A percentile compares a stretch with the other conserved stretches of the same genome.
These are phyloP conservation scores for Cicer bijugum DNA, from an alignment of 306 rosid genomes.

Conservation along the genomic window DNA sequence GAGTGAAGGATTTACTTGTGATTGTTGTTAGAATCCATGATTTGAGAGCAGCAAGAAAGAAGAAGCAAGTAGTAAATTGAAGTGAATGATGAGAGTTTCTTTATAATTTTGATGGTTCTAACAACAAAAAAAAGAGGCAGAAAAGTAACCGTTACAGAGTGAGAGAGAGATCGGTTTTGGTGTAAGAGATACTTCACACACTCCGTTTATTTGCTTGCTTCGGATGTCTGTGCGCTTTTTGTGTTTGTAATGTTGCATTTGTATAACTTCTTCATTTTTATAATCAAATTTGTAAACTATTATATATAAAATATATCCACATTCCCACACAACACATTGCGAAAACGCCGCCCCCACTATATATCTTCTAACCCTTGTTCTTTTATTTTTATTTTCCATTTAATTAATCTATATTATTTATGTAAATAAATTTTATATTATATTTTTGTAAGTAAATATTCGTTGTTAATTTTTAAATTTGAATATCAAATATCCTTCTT, in stretches of 20 bases:
- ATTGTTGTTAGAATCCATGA: conserved; percentile 66
- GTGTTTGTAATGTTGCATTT: too few species aligned
- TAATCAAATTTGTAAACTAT: too few species aligned
- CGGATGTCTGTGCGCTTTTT: too few species aligned
- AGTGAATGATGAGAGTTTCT: conserved; percentile 35
- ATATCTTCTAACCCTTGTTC: neutral
- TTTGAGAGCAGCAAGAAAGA: conserved; percentile 26
- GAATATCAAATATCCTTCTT: too few species aligned
- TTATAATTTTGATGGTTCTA: neutral
- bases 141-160: conserved; percentile 62
- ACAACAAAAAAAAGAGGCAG: conserved; percentile 6
- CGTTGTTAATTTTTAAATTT: too few species aligned
- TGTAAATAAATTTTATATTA: too few species aligned
- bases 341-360: conserved; percentile 42
- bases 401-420: too few species aligned
- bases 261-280: too few species aligned
- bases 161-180: conserved; percentile 48
- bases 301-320: too few species aligned
- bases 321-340: too few species aligned
- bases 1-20: conserved; percentile 59
- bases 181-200: neutral
- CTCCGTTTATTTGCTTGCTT: conserved; percentile 37
- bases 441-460: too few species aligned
- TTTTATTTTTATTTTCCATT: too few species aligned
- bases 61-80: conserved; percentile 1